Conservation (phyloP, 208 protist genomes). For the Leishmania amazonensis region DNA sequence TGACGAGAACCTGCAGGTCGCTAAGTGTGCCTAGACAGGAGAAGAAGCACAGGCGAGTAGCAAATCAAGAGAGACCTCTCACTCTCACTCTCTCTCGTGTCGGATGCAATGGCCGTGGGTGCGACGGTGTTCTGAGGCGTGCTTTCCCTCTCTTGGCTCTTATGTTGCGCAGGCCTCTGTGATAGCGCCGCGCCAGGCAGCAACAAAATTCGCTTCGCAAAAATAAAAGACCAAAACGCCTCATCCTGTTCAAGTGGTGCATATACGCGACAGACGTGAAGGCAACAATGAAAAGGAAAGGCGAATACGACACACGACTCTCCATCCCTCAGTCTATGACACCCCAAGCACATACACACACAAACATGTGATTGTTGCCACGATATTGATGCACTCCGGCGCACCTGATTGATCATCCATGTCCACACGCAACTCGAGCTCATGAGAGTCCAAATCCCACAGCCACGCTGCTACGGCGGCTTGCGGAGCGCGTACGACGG, state of each 20-base stretch:
- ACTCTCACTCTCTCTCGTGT: background rate
- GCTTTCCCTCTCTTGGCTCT: background rate
- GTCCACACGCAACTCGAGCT: background rate
- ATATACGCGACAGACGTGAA: background rate
- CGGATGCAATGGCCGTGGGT: background rate
- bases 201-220: background rate
- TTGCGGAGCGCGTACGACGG: conserved; percentile 55
- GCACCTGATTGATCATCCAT: background rate
- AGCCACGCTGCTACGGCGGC: conserved; percentile 25
- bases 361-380: background rate
- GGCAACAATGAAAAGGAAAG: background rate
- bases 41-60: background rate
- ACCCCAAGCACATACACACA: background rate
- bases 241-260: background rate
- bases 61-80: background rate
- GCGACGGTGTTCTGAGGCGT: no score
- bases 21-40: background rate
- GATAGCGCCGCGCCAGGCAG: background rate
- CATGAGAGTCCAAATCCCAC: background rate
- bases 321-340: background rate
- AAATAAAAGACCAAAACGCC: background rate
- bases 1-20: background rate
- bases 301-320: background rate
- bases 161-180: background rate
- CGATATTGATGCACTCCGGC: background rate